These are phyloP conservation scores for Aschersonia sp. DNA, from an alignment of 2,329 filamentous ascomycete genomes.

Conservation along the genomic window DNA sequence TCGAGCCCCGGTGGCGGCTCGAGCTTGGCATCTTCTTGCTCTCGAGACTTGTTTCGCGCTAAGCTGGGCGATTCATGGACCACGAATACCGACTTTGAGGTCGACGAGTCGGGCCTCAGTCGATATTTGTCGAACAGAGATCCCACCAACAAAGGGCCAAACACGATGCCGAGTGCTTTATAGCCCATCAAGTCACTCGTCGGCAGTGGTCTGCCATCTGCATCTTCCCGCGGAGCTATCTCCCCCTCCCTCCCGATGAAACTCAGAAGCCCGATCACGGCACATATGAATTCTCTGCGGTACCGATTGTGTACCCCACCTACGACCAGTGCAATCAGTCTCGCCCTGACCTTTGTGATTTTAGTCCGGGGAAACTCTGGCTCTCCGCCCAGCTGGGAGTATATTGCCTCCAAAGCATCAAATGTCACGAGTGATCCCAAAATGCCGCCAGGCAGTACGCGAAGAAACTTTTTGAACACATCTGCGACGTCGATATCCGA, in stretches of 20 bases:
- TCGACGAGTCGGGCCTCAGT: slow-evolving; percentile 27
- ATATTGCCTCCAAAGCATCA: slow-evolving; percentile 46
- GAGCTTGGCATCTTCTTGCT: slow-evolving; percentile 4
- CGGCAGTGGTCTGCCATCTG: slow-evolving; percentile 33
- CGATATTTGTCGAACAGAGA: slow-evolving; percentile 38
- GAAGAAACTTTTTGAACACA: slow-evolving; percentile 51
- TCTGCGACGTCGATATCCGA: slow-evolving; percentile 52
- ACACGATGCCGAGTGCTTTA: slow-evolving; percentile 45
- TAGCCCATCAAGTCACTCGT: slow-evolving; percentile 51
- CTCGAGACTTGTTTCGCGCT: slow-evolving; percentile 14
- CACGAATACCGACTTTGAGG: slow-evolving; percentile 25
- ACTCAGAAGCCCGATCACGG: slow-evolving; percentile 51
- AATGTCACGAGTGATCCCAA: slow-evolving; percentile 48
- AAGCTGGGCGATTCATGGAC: slow-evolving; percentile 26
- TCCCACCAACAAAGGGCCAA: slow-evolving; percentile 49
- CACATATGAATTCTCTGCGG: slow-evolving; percentile 48
- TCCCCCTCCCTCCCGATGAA: slow-evolving; percentile 46
- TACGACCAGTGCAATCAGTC: slow-evolving; percentile 51
- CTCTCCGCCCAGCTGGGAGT: slow-evolving; percentile 37
- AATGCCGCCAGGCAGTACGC: slow-evolving; percentile 49
- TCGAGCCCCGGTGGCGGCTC: slow-evolving; percentile 24
- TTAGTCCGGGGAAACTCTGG: slow-evolving; percentile 38
- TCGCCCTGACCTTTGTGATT: slow-evolving; percentile 41
- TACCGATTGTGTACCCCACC: slow-evolving; percentile 43
- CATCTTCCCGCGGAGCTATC: slow-evolving; percentile 34